Evolutionary conservation across 2,329 filamentous ascomycete species (phyloP), one percentile per base, ranked within the genome.

Genomic region (Trichocomaceae sp.): DNA sequence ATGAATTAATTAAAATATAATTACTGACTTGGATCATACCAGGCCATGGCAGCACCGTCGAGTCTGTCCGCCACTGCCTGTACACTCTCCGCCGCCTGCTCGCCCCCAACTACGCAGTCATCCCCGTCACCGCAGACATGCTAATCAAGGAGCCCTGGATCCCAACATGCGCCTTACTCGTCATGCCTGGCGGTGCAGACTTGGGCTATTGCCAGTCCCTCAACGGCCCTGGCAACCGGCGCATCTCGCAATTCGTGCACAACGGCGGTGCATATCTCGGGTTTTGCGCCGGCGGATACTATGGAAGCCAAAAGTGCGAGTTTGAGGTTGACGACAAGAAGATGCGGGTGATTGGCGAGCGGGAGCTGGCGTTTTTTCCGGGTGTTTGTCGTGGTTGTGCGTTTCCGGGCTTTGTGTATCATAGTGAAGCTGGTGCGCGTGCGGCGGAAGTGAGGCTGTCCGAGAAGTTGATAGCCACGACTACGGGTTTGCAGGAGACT

Each of bases 221-320:
- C 59, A 93, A 97, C 69, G 93, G 93, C 35, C 79, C 84, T 51
- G 93, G 92, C 1, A 99, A 97, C 70, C 81, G 86, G 35, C 81
- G 83, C 60, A 96, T 99, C 69, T 77, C 80, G 54, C 86, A 92
- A 61, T 99, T 87, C 65, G 89, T 99, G 49, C 87, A 90, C 57
- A 80, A 83, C 29, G 93, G 93, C 26, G 93, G 93, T 15, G 78
- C 82, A 0, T 99, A 93, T 66, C 79, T 99, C 1, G 93, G 93
- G 0, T 85, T 99, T 63, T 99, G 93, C 68, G 93, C 93, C 2
- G 93, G 93, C 5, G 93, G 87, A 10, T 99, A 99, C 73, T 99
- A 96, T 64, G 93, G 87, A 20, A 84, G 80, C 61, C 77, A 79
- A 39, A 80, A 79, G 59, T 96, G 92, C 67, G 93, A 99, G 69